phyloP scores from a whole-genome alignment of 2,329 filamentous ascomycete species.

The Botrytis squamosa region DNA sequence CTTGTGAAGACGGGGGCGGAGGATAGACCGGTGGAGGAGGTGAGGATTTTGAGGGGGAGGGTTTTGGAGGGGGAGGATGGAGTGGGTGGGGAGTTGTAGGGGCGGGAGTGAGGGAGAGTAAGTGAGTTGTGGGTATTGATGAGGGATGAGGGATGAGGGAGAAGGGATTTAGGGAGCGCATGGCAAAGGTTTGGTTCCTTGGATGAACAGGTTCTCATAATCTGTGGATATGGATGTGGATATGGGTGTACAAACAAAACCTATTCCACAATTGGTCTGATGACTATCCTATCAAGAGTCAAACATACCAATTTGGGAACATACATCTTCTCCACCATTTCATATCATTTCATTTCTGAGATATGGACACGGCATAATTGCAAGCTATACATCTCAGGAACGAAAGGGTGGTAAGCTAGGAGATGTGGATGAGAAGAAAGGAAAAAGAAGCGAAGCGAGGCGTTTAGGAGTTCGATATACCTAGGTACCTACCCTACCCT shows the following conservation, averaged over 20 bases:
- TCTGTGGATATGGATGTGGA: background rate
- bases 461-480: background rate
- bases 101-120: background rate
- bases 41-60: conserved; percentile 73
- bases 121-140: background rate
- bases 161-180: rapidly evolving
- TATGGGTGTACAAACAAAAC: background rate
- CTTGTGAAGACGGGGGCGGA: conserved; percentile 78
- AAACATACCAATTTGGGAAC: background rate
- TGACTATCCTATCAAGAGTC: background rate
- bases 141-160: background rate
- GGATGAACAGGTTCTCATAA: background rate
- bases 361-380: background rate
- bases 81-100: background rate
- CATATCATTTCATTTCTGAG: background rate
- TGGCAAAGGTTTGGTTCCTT: background rate
- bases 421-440: background rate
- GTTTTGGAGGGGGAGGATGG: conserved; percentile 60
- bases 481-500: background rate
- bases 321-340: background rate
- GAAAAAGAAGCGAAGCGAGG: background rate
- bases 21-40: conserved; percentile 77
- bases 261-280: background rate
- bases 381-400: background rate
- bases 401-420: background rate